Evolutionary conservation across 306 rosid genomes (phyloP).

Genomic region (Trifolium fragiferum): DNA sequence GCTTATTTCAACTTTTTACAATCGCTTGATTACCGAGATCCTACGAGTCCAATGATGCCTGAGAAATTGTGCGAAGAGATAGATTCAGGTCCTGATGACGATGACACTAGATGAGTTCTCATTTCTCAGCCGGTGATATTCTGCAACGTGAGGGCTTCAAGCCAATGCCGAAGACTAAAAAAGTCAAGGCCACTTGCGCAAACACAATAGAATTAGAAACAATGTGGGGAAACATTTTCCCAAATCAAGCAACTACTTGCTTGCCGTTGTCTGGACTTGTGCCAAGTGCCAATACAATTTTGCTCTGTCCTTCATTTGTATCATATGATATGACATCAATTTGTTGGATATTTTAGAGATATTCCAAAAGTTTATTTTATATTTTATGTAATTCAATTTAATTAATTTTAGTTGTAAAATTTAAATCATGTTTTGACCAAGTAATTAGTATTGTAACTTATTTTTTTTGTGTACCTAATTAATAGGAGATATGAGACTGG

Average conservation of each 20-base stretch:
- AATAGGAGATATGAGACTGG: too few relatives aligned
- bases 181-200: neutral
- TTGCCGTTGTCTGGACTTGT: too few relatives aligned
- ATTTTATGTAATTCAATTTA: too few relatives aligned
- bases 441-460: too few relatives aligned
- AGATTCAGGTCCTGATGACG: constrained; percentile 42
- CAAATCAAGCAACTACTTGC: constrained; percentile 17
- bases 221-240: constrained; percentile 20
- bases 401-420: too few relatives aligned
- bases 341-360: too few relatives aligned
- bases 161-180: constrained; percentile 4
- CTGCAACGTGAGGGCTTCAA: constrained; percentile 20
- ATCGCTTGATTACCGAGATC: constrained; percentile 51
- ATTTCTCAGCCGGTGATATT: constrained; percentile 21
- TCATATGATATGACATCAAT: constrained; percentile 22
- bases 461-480: too few relatives aligned
- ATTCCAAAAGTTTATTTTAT: too few relatives aligned
- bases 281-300: constrained; percentile 25
- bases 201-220: constrained; percentile 26
- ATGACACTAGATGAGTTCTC: constrained; percentile 30
- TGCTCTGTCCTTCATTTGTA: constrained; percentile 21
- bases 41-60: neutral
- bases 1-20: constrained; percentile 84
- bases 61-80: constrained; percentile 40
- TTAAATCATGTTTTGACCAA: too few relatives aligned